Percentiles rank a stretch among this genome's conserved stretches.
phyloP scores from a whole-genome alignment of 768 basidiomycete species.

The Rossbeevera mucosa region DNA sequence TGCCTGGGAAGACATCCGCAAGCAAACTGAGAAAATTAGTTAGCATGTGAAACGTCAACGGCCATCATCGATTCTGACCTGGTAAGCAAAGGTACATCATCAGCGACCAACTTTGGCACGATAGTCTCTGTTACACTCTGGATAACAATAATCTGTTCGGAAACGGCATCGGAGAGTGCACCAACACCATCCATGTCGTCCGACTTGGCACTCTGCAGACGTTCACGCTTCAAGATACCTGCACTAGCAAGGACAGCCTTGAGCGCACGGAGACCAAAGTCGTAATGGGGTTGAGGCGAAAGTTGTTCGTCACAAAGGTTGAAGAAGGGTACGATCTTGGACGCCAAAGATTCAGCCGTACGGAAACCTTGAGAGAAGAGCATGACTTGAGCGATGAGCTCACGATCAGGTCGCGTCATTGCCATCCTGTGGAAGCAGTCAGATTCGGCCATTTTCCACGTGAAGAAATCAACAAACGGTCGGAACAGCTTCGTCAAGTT shows the following conservation, averaged over 20 bases:
- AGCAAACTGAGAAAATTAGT: constrained; percentile 55
- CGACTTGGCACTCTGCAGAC: constrained; percentile 48
- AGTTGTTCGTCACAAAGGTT: constrained; percentile 97
- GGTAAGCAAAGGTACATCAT: constrained; percentile 91
- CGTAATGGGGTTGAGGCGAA: constrained; percentile 96
- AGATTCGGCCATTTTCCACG: constrained; percentile 2
- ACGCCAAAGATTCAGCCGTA: constrained; percentile 94
- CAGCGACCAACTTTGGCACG: constrained; percentile 95
- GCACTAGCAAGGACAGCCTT: constrained; percentile 96
- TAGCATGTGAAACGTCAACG: neutral
- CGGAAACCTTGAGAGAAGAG: constrained; percentile 99
- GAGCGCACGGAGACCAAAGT: constrained; percentile 95
- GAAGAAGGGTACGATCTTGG: constrained; percentile 99
- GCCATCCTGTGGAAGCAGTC: constrained; percentile 66
- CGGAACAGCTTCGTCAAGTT: constrained; percentile 91
- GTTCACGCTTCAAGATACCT: constrained; percentile 94
- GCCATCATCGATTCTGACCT: constrained; percentile 48
- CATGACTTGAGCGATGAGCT: constrained; percentile 99
- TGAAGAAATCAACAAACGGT: constrained; percentile 52
- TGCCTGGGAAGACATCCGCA: constrained; percentile 95
- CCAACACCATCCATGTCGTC: constrained; percentile 42
- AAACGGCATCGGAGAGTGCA: constrained; percentile 63
- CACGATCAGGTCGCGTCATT: constrained; percentile 97
- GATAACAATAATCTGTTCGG: constrained; percentile 95
- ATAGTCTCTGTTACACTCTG: constrained; percentile 99